Conservation (phyloP, 2,329 filamentous ascomycete genomes). For the Rachicladosporium sp. region DNA sequence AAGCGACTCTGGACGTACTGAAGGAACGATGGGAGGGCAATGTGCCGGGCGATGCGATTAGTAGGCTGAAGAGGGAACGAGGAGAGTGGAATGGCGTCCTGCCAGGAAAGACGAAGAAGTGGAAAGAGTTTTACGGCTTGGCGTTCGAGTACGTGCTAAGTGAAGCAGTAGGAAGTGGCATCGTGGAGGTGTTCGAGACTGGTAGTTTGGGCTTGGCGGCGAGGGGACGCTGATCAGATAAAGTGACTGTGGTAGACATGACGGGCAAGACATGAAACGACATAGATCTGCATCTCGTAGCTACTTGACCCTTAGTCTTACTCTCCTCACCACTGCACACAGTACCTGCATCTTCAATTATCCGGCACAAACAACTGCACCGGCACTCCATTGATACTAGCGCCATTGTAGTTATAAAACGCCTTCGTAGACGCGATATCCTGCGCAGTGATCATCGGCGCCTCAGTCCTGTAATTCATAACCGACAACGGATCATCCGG, state of each 20-base stretch:
- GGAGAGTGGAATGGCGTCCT: constrained; percentile 46
- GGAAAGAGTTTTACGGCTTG: constrained; percentile 58
- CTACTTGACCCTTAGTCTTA: no score
- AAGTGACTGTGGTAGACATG: no score
- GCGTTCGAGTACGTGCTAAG: constrained; percentile 59
- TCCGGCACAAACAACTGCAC: no score
- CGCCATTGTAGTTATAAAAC: no score
- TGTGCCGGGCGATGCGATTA: constrained; percentile 35
- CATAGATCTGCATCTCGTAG: no score
- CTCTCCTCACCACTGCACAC: no score
- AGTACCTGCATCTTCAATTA: no score
- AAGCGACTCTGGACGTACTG: constrained; percentile 50
- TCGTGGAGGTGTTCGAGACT: constrained; percentile 64
- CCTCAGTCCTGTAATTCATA: constrained; percentile 1
- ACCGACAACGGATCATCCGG: neutral
- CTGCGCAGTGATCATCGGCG: constrained; percentile 1
- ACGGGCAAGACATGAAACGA: no score
- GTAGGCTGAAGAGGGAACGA: constrained; percentile 38
- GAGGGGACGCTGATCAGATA: constrained; percentile 14
- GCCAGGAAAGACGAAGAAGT: constrained; percentile 52
- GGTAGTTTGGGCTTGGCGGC: constrained; percentile 59
- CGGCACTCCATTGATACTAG: no score
- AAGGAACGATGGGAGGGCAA: constrained; percentile 62
- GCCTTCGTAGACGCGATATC: no score
- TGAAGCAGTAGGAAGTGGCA: constrained; percentile 57